These are phyloP conservation scores for Arachis stenosperma DNA, from an alignment of 306 rosid species.

Conservation along the genomic window DNA sequence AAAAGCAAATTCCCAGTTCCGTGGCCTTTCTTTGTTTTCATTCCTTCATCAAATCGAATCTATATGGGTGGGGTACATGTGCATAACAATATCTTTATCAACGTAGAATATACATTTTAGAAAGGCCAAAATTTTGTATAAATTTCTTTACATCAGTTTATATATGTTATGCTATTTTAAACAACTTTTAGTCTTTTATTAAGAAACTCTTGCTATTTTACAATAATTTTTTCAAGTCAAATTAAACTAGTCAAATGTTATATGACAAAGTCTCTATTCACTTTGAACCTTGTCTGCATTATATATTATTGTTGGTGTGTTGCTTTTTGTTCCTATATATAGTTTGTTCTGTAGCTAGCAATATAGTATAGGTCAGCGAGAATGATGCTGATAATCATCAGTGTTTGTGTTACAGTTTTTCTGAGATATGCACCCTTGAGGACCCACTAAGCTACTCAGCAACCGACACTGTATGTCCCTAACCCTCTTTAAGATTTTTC, in stretches of 20 bases:
- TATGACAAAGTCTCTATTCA: too few species aligned
- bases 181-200: too few species aligned
- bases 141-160: too few species aligned
- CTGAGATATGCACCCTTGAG: not conserved
- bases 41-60: not conserved
- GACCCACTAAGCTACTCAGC: not conserved
- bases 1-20: conserved; percentile 8
- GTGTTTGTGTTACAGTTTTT: not conserved
- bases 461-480: not conserved
- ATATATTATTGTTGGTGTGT: not conserved
- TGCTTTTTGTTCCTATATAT: conserved; percentile 9
- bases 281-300: not conserved
- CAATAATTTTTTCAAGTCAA: too few species aligned
- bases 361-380: conserved; percentile 1
- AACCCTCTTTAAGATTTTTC: too few species aligned
- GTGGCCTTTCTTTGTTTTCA: conserved; percentile 1
- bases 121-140: too few species aligned
- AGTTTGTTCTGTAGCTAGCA: conserved; percentile 17
- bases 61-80: not conserved
- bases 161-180: too few species aligned
- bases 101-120: not conserved
- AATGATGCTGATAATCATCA: conserved; percentile 9
- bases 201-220: too few species aligned
- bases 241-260: too few species aligned
- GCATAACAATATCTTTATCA: conserved; percentile 38